phyloP scores from a whole-genome alignment of 352 stramenopile genomes.

The Pythium insidiosum region DNA sequence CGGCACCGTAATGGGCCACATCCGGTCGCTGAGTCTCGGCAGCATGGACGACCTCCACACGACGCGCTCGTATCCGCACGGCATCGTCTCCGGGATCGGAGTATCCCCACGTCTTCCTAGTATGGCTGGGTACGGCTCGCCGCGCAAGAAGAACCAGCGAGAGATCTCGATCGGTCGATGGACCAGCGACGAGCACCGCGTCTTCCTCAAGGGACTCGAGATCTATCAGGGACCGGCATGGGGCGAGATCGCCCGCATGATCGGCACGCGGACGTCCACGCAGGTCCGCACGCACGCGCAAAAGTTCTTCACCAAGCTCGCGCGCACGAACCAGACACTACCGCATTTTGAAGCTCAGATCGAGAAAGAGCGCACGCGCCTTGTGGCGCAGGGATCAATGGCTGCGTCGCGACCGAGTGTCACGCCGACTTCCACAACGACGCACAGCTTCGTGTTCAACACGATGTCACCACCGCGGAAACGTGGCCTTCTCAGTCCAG shows the following conservation, averaged over 20 bases:
- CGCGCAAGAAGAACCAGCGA: conserved; percentile 23
- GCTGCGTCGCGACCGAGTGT: conserved; percentile 19
- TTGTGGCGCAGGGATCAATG: conserved; percentile 37
- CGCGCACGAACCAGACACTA: conserved; percentile 59
- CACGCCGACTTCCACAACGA: conserved; percentile 30
- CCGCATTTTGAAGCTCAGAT: conserved; percentile 75
- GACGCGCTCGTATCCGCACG: conserved; percentile 7
- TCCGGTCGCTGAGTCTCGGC: conserved; percentile 1
- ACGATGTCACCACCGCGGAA: conserved; percentile 41
- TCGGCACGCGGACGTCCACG: conserved; percentile 76
- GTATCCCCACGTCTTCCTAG: background rate
- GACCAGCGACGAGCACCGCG: conserved; percentile 66
- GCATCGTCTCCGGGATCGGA: conserved; percentile 6
- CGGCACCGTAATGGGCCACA: background rate
- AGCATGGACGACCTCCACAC: conserved; percentile 16
- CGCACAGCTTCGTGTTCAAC: conserved; percentile 21
- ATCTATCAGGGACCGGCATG: conserved; percentile 73
- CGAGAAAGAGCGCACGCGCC: conserved; percentile 49
- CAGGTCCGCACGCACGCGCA: conserved; percentile 83
- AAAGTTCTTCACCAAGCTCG: conserved; percentile 87
- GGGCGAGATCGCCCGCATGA: conserved; percentile 78
- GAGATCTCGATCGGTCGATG: conserved; percentile 70
- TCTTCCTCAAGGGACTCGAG: conserved; percentile 75
- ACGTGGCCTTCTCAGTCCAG: conserved; percentile 5
- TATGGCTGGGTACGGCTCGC: conserved; percentile 5